These are phyloP conservation scores for Neotropicomus parvogracilis DNA, from an alignment of 1,284 basidiomycete genomes.

Conservation along the genomic window DNA sequence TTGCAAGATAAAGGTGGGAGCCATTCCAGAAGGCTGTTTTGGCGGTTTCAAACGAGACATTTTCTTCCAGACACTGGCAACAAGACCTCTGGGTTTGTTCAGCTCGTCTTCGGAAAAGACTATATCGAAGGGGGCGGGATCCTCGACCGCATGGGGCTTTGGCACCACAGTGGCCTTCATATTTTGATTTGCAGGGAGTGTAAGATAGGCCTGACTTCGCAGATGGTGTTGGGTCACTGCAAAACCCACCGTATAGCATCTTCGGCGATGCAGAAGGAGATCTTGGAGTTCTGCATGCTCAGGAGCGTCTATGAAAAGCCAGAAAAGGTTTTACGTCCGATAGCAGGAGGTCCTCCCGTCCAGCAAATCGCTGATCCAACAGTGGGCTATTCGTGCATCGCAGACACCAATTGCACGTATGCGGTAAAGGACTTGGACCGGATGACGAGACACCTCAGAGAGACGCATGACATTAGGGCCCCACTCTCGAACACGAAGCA, in stretches of 20 bases:
- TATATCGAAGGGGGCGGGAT: background rate
- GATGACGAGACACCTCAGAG: background rate
- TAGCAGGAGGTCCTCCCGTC: conserved; percentile 8
- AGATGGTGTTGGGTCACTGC: background rate
- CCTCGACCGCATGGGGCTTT: background rate
- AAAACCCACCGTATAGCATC: background rate
- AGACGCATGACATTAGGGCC: background rate
- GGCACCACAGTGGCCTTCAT: background rate
- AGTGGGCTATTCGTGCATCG: conserved; percentile 8
- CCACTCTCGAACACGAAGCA: background rate
- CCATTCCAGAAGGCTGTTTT: too few relatives aligned
- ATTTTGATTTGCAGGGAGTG: background rate
- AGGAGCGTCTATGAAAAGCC: background rate
- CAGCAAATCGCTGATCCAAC: background rate
- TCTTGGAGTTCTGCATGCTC: background rate
- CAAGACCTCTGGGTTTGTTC: too few relatives aligned
- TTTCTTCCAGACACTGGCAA: background rate
- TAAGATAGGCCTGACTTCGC: background rate
- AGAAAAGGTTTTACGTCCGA: background rate
- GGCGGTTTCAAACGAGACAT: too few relatives aligned
- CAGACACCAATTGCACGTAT: conserved; percentile 9
- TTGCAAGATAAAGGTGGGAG: too few relatives aligned
- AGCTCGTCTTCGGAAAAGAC: background rate
- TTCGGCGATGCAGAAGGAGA: background rate
- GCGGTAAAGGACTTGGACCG: conserved; percentile 6